These are phyloP conservation scores for Postia placenta DNA, from an alignment of 768 basidiomycete genomes.

Conservation along the genomic window DNA sequence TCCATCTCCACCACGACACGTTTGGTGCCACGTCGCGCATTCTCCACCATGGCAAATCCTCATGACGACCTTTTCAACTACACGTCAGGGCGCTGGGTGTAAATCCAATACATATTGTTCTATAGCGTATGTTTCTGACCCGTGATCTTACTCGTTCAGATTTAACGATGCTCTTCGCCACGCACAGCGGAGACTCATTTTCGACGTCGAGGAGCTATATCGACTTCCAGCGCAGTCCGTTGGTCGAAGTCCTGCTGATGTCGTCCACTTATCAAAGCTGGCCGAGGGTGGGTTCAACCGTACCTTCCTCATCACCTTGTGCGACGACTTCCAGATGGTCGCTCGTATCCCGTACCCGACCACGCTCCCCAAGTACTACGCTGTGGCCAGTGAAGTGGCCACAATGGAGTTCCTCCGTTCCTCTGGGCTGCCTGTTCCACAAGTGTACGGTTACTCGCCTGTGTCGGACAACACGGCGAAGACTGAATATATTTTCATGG, in stretches of 20 bases:
- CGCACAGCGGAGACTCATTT: constrained; percentile 36
- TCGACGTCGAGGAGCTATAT: constrained; percentile 36
- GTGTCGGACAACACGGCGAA: constrained; percentile 20
- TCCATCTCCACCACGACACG: constrained; percentile 2
- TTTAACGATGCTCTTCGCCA: constrained; percentile 33
- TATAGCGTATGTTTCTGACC: constrained; percentile 11
- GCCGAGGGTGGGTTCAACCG: constrained; percentile 35
- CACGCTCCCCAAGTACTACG: constrained; percentile 21
- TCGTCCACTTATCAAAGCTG: constrained; percentile 32
- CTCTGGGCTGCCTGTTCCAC: constrained; percentile 24
- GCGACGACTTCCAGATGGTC: constrained; percentile 18
- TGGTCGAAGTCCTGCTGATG: constrained; percentile 28
- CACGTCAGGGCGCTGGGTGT: constrained; percentile 23
- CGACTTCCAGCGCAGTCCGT: constrained; percentile 42
- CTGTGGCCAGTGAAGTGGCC: constrained; percentile 27
- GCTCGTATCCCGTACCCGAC: constrained; percentile 24
- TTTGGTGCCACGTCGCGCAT: constrained; percentile 9
- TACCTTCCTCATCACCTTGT: constrained; percentile 24
- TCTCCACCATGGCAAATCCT: constrained; percentile 12
- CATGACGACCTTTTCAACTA: constrained; percentile 18
- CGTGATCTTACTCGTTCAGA: constrained; percentile 11
- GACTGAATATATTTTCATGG: constrained; percentile 27
- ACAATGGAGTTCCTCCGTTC: constrained; percentile 23
- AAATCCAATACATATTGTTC: constrained; percentile 11
- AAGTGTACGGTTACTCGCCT: constrained; percentile 28